Evolutionary conservation across 805 yeast species (phyloP), one percentile per base, ranked within the genome.

Genomic region (Nakazawaea ambrosiae): DNA sequence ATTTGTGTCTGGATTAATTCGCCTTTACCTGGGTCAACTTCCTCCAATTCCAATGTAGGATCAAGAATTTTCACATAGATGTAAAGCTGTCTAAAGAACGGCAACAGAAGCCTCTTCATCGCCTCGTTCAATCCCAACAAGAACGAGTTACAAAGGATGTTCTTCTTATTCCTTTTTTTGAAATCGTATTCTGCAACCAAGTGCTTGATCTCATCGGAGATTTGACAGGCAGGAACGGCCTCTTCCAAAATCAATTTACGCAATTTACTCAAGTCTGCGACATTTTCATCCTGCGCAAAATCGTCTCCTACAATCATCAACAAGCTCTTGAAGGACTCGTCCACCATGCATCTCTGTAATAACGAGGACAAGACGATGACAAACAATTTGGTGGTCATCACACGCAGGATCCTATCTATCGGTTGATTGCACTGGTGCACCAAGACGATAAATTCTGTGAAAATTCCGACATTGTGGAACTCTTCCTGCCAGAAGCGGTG

Each of bases 401-500:
- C 41, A n/a, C 57, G 54, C 15, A 61, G 46, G 19, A 68, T 40
- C 1, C 66, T 58, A 5, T 48, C 50, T 7, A 70, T 54, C 0
- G 75, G 63, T 39, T 68, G 71, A 37, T 63, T 64, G 4, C 72
- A 65, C 44, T 68, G 71, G 39, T 70, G 63, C 34, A 53, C 68
- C 9, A 68, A 44, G 23, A 60, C 44, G 10, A 68, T 48, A 4
- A 63, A 49, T 40, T 70, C 73, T 16, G 58, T 55, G 39, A 68
- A 60, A 10, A 56, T 53, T 9, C 66, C 63, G 42, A 57, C 57
- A 5, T 60, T 43, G 5, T 42, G 9, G 14, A 22, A 28, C 16
- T 28, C 28, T 22, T 38, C 41, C 22, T 22, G 24, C 41, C 41
- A 38, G 23, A 38, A 15, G 12, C 27, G 19, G 7, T 27, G n/a